A percentile compares a stretch with the other conserved stretches of the same genome.
phyloP scores from a whole-genome alignment of 202 grass and related monocot genomes.

The Zoysia matrella region DNA sequence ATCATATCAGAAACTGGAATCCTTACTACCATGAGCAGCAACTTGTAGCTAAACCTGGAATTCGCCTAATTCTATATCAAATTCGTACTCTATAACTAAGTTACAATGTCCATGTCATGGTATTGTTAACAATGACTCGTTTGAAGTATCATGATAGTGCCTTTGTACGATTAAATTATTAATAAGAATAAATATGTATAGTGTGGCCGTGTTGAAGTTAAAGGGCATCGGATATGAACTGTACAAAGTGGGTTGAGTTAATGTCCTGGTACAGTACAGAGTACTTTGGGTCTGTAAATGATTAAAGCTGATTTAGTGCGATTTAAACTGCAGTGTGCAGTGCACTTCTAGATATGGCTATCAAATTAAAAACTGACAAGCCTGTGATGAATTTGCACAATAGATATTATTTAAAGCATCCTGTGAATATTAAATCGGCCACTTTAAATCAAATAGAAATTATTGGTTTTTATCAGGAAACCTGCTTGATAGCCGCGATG shows the following conservation, averaged over 20 bases:
- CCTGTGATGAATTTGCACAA: background rate
- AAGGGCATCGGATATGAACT: constrained; percentile 27
- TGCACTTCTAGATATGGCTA: background rate
- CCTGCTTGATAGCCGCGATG: background rate
- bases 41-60: background rate
- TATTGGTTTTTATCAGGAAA: background rate
- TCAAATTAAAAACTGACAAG: constrained; percentile 26
- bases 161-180: constrained; percentile 18
- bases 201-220: constrained; percentile 28
- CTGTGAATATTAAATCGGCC: background rate
- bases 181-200: background rate
- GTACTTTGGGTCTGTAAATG: constrained; percentile 29
- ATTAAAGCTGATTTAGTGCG: constrained; percentile 7
- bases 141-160: constrained; percentile 8
- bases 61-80: background rate
- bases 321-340: constrained; percentile 10
- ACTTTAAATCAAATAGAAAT: background rate
- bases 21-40: background rate
- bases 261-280: constrained; percentile 7
- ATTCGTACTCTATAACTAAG: constrained; percentile 23
- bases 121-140: constrained; percentile 20
- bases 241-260: constrained; percentile 32
- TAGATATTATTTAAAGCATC: background rate
- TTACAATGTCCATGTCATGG: constrained; percentile 13
- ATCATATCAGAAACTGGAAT: background rate